phyloP scores from a whole-genome alignment of 2,329 filamentous ascomycete species.

The Xylariaceae sp. region DNA sequence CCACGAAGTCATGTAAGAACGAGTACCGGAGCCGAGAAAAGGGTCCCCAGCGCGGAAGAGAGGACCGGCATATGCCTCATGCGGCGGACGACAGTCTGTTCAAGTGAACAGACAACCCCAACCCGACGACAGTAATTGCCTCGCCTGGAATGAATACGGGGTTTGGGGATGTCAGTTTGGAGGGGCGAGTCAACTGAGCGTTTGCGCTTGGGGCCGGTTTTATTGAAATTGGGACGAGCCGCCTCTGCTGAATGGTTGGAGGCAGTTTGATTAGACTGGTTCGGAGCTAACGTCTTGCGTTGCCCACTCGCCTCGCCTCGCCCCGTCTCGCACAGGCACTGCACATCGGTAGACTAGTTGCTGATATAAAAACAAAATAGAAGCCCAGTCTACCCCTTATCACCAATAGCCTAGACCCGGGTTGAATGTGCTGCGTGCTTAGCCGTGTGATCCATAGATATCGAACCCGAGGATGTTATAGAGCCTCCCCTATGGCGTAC shows the following conservation, averaged over 20 bases:
- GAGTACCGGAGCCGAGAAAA: slow-evolving; percentile 25
- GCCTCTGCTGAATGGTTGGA: neutral
- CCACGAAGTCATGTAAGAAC: slow-evolving; percentile 38
- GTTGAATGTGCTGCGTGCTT: neutral
- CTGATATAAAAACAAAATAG: slow-evolving; percentile 20
- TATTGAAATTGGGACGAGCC: neutral
- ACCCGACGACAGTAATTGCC: slow-evolving; percentile 12
- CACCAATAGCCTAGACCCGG: neutral
- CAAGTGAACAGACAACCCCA: slow-evolving; percentile 31
- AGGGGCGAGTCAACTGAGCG: slow-evolving; percentile 3
- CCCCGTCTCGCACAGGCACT: slow-evolving; percentile 13
- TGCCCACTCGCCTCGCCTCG: slow-evolving; percentile 5
- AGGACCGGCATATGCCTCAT: slow-evolving; percentile 12
- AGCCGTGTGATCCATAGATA: neutral
- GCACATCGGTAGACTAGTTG: slow-evolving; percentile 23
- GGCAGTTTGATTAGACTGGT: neutral
- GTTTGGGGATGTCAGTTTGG: slow-evolving; percentile 8
- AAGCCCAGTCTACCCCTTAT: slow-evolving; percentile 20
- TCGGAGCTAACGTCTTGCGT: slow-evolving; percentile 11
- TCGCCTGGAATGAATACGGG: slow-evolving; percentile 13
- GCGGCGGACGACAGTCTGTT: slow-evolving; percentile 26
- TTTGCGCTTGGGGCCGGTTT: slow-evolving; percentile 3
- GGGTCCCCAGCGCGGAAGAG: slow-evolving; percentile 19
- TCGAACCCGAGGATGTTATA: neutral
- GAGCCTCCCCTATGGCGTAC: neutral